Percentiles rank a stretch among this genome's conserved stretches.
Conservation (phyloP, 495 filamentous ascomycete genomes). For the Xylaria venustula region DNA sequence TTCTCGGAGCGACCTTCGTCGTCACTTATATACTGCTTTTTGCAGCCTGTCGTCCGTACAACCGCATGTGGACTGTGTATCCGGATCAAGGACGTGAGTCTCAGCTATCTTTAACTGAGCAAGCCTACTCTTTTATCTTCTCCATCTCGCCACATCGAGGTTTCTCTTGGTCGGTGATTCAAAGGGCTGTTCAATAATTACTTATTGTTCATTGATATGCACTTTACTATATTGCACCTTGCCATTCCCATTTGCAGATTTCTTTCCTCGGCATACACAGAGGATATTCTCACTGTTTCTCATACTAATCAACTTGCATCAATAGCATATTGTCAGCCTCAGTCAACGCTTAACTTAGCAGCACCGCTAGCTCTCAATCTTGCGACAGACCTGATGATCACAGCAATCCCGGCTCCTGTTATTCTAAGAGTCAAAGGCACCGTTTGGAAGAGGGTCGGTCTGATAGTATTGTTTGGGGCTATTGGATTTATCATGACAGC, state of each 20-base stretch:
- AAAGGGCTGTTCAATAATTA: no score
- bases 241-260: no score
- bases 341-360: neutral
- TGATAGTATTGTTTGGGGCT: neutral
- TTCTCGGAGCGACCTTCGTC: neutral
- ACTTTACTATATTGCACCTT: no score
- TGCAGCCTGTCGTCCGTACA: neutral
- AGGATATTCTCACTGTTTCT: no score
- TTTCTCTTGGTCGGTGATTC: no score
- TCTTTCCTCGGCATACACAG: no score
- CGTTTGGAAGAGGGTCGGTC: neutral
- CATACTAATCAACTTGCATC: neutral
- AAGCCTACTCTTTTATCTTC: no score
- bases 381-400: neutral
- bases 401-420: neutral
- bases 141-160: no score
- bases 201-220: no score
- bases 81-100: constrained; percentile 8
- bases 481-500: neutral
- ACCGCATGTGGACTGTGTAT: constrained; percentile 4
- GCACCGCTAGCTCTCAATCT: neutral
- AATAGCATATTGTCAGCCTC: neutral
- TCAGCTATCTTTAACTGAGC: neutral
- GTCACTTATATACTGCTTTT: neutral
- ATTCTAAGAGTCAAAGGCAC: neutral